phyloP scores from a whole-genome alignment of 1,139 yeast species.

The Pichia sp. region DNA sequence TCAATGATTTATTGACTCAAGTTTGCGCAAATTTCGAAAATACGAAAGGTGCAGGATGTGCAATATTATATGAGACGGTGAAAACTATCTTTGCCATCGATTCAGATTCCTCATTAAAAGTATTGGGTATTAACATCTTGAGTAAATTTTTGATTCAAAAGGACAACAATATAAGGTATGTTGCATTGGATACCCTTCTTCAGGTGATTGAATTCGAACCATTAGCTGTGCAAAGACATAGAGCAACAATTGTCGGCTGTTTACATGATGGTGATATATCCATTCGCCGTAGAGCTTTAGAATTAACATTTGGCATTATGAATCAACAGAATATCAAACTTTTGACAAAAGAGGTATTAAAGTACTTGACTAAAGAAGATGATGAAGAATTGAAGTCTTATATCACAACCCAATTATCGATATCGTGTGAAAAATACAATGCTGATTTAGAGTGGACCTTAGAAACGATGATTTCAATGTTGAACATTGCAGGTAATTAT shows the following conservation, averaged over 20 bases:
- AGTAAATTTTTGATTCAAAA: constrained; percentile 80
- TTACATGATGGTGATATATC: constrained; percentile 85
- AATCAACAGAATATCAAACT: constrained; percentile 82
- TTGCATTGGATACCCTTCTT: constrained; percentile 81
- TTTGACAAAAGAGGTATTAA: constrained; percentile 70
- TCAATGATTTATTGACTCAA: constrained; percentile 83
- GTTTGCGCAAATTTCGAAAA: constrained; percentile 83
- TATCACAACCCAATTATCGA: constrained; percentile 66
- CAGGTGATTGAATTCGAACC: constrained; percentile 85
- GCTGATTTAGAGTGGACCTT: constrained; percentile 84
- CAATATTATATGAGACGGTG: constrained; percentile 86
- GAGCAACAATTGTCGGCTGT: constrained; percentile 80
- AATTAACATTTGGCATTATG: constrained; percentile 82
- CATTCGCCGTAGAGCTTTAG: constrained; percentile 88
- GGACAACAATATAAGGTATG: constrained; percentile 90
- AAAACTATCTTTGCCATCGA: constrained; percentile 77
- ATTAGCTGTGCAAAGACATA: constrained; percentile 88
- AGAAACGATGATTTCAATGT: constrained; percentile 70
- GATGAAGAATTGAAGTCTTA: constrained; percentile 60
- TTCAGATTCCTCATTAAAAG: constrained; percentile 77
- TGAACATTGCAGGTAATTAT: constrained; percentile 70
- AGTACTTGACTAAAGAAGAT: constrained; percentile 61
- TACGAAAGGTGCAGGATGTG: constrained; percentile 75
- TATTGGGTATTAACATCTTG: constrained; percentile 82
- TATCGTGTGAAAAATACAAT: constrained; percentile 66